A percentile compares a stretch with the other conserved stretches of the same genome.
Conservation (phyloP, 805 yeast species). For the Jamesozyma piceae region DNA sequence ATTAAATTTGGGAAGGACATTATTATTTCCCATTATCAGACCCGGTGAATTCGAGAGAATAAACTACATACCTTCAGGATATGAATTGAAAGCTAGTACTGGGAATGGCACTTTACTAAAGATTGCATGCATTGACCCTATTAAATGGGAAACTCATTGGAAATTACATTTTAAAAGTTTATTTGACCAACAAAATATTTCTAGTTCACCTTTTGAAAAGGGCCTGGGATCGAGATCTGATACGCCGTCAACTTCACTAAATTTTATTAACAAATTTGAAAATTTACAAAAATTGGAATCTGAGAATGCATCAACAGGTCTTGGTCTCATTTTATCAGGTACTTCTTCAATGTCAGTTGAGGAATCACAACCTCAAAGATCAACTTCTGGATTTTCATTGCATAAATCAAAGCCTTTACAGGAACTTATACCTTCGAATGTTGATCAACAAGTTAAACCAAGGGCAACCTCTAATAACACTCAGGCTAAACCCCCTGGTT, state of each 20-base stretch:
- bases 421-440: slow-evolving; percentile 6
- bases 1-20: slow-evolving; percentile 18
- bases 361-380: background rate
- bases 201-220: background rate
- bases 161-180: slow-evolving; percentile 11
- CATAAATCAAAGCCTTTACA: slow-evolving; percentile 3
- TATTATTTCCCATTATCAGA: slow-evolving; percentile 22
- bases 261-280: background rate
- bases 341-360: background rate
- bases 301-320: background rate
- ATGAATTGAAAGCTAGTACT: slow-evolving; percentile 13
- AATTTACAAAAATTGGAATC: background rate
- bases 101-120: slow-evolving; percentile 14
- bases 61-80: slow-evolving; percentile 4
- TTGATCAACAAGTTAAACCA: slow-evolving; percentile 1
- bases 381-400: slow-evolving; percentile 1
- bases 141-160: slow-evolving; percentile 25
- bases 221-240: background rate
- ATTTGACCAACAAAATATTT: slow-evolving; percentile 6
- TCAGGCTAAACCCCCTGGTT: background rate
- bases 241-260: background rate
- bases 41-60: slow-evolving; percentile 14
- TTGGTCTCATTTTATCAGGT: background rate
- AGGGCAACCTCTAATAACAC: background rate
- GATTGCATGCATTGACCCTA: slow-evolving; percentile 13